Base-by-base conservation (phyloP, 2,329 filamentous ascomycete species). In the Fusarium lateritium region DNA sequence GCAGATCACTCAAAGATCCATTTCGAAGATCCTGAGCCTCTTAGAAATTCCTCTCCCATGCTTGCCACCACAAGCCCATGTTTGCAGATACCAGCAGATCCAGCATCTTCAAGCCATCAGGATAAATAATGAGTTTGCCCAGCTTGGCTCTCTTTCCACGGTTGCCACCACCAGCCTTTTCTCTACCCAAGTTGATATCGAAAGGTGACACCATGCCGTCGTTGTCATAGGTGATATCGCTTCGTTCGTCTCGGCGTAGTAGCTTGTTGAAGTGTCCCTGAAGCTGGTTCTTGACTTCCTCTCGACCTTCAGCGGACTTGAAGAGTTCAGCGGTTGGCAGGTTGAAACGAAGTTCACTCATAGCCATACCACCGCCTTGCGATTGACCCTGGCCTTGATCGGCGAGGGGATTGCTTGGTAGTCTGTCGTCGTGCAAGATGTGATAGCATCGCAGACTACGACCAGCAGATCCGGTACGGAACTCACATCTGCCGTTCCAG, bases 21-120 rank as follows among this genome's bases (percentile, higher is more conserved):
- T 15, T 40, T 36, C 19, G 15, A 50, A 11, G 56, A 55, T 26
- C 26, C 28, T 33, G 26, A 28, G 34, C 11, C 59, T 31, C 24
- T 75, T 68, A 81, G 62, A 81, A 81, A 75, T 80, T 84, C 73
- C 82, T 85, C 73, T 93, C 91, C 87, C 94, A 98, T 6, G 92
- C 89, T 73, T 90, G 90, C 94, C 95, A 98, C 93, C 94, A 99
- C 17, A 98, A 83, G 2, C 92, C 94, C 81, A 99, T 88, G 76
- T 97, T 98, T 13, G 94, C 92, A 6, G 95, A 93, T 21, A 99
- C 93, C 1, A 97, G 84, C 61, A 99, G 79, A 83, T 99, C 96
- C 74, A 98, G 80, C 95, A 99, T 98, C 83, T 97, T 97, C 69
- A 97, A 81, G 0, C 96, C 96, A 74, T 97, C 94, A 57, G 95